Evolutionary conservation across 2,329 filamentous ascomycete species (phyloP), one percentile per base, ranked within the genome.

Genomic region (Phyllosticta capitalensis): DNA sequence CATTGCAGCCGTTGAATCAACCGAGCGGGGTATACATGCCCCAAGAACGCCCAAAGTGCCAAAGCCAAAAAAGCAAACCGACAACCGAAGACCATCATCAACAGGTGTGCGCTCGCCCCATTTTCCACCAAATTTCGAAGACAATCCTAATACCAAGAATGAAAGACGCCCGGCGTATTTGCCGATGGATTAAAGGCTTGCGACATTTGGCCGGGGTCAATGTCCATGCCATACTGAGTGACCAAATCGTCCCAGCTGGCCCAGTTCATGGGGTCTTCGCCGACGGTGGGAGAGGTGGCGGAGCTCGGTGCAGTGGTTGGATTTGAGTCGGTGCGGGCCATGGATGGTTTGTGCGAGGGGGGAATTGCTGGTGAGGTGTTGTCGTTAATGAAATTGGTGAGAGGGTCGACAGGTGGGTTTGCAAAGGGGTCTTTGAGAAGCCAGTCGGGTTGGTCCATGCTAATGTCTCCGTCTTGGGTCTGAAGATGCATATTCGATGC

Each of bases 231-330:
- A 59, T 76, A 79, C 59, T 79, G 73, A 24, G 67, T 67, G 2
- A 79, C 76, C 60, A 80, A 69, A 63, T 78, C 74, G 52, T 79
- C 77, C 75, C 76, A 79, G 45, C 70, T 73, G 49, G 76, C 71
- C 78, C 78, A 80, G 55, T 79, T 74, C 63, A 79, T 74, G 12
- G 67, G 70, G 6, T 58, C 51, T 33, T 59, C 56, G 14, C 56
- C 56, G 1, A 51, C 22, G 2, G n/a, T 28, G 10, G 56, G 56
- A 50, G 56, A 59, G 9, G 50, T 19, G 49, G 49, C 49, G 5
- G 56, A 12, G 5, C 21, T 21, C 4, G 38, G 33, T 10, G 52
- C 54, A 5, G 48, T 59, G 19, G 50, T 50, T n/a, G 17, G 38
- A n/a, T 45, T 45, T 14, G 38, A 52, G 50, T 28, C 50, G 50